Evolutionary conservation across 2,329 filamentous ascomycete species (phyloP).

Genomic region (Calycina marina): DNA sequence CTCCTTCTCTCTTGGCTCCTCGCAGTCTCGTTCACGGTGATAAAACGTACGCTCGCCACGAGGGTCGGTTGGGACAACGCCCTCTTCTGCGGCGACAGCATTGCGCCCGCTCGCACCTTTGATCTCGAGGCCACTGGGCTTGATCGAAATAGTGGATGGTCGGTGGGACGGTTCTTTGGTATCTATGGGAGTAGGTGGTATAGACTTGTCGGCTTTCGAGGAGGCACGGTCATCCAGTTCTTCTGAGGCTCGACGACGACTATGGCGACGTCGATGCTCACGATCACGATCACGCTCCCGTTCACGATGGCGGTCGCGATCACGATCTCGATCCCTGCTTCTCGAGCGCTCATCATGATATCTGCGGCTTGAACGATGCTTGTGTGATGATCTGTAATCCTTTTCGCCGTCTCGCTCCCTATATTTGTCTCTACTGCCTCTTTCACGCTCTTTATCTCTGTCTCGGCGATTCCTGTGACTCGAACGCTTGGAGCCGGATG

Average conservation of each 20-base stretch:
- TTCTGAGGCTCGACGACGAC: constrained; percentile 14
- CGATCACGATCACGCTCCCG: constrained; percentile 29
- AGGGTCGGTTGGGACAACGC: constrained; percentile 20
- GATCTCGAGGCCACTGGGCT: constrained; percentile 18
- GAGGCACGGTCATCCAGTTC: constrained; percentile 11
- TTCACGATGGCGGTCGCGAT: constrained; percentile 22
- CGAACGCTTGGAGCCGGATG: constrained; percentile 39
- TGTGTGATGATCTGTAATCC: constrained; percentile 28
- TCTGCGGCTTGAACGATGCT: constrained; percentile 31
- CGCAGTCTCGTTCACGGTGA: constrained; percentile 5
- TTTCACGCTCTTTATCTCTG: constrained; percentile 31
- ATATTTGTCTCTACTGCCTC: constrained; percentile 33
- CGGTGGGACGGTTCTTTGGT: constrained; percentile 7
- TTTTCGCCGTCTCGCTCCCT: constrained; percentile 28
- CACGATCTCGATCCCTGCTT: constrained; percentile 23
- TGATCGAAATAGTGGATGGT: constrained; percentile 11
- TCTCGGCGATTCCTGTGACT: constrained; percentile 48
- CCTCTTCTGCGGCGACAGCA: constrained; percentile 13
- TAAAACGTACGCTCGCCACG: constrained; percentile 12
- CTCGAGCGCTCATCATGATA: constrained; percentile 30
- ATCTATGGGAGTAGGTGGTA: constrained; percentile 9
- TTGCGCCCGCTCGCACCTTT: constrained; percentile 19
- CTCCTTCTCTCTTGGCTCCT: constrained; percentile 11
- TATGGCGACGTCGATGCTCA: constrained; percentile 27
- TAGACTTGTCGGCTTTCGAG: constrained; percentile 5